Evolutionary conservation across 2,329 filamentous ascomycete species (phyloP), one percentile per base, ranked within the genome.

Genomic region (Ascosphaera pollenicola): DNA sequence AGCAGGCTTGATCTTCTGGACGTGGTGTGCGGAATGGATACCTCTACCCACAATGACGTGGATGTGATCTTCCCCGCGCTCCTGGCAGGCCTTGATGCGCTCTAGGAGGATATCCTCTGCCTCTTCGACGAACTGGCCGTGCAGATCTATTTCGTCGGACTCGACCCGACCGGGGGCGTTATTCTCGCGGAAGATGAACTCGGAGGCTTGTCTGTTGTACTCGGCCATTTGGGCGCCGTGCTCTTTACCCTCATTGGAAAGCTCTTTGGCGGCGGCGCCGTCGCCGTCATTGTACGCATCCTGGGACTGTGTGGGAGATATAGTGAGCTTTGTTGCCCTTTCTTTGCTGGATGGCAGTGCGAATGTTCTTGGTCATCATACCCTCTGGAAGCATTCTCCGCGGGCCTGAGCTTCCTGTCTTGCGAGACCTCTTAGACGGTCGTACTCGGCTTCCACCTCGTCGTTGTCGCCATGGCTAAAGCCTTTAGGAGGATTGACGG

Each of bases 1-100:
- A 44, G 80, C 70, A n/a, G 89, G 89, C 62, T 92, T 94, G 58
- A 98, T 75, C 66, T 89, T 94, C 58, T 93, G 83, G 17, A 95
- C 68, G 51, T 89, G 78, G 46, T 75, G 70, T 8, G 61, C 64
- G 38, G 75, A 82, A 61, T 98, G 89, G 56, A 91, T 89, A 2
- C 89, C 89, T 59, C 87, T 92, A 51, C 89, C 89, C 21, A 95
- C 87, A 51, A 98, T 94, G 32, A 92, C 85, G 60, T 93, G 84
- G 41, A 98, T 63, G 60, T 93, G 82, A 16, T 65, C 72, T 61
- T 92, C 78, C 0, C 81, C 81, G 28, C 72, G 68, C 39, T 68
- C 57, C 54, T 73, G 72, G 42, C 84, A 84, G 47, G 80, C 75
- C 47, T 73, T 71, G 52, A 98, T 92, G 47, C 89, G 70, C 58